Evolutionary conservation across 176 grass and related monocot species (phyloP).

Genomic region (Carex myosuroides): DNA sequence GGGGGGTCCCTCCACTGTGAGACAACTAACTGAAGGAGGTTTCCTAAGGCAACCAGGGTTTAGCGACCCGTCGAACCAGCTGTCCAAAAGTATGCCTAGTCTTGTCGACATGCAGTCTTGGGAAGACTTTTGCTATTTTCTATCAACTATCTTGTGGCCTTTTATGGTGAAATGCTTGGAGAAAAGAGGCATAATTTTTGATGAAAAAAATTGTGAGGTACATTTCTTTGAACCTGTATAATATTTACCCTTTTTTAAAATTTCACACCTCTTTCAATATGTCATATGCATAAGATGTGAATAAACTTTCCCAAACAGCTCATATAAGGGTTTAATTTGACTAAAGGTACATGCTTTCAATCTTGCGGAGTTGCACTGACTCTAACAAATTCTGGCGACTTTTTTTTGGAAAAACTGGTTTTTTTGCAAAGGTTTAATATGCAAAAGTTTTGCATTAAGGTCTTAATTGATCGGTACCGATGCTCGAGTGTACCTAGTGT

Average conservation of each 20-base stretch:
- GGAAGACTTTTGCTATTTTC: conserved; percentile 69
- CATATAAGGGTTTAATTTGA: neutral
- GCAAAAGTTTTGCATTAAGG: neutral
- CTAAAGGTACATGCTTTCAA: neutral
- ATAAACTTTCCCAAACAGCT: neutral
- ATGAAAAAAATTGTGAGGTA: conserved; percentile 78
- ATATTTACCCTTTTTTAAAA: neutral
- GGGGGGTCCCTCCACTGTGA: neutral
- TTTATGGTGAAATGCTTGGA: conserved; percentile 58
- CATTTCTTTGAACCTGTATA: conserved; percentile 1
- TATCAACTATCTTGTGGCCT: conserved; percentile 71
- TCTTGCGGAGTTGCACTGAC: neutral
- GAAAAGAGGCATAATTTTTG: conserved; percentile 53
- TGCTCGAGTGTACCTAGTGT: too few species aligned
- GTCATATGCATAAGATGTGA: neutral
- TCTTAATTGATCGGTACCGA: neutral
- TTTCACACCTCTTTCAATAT: neutral
- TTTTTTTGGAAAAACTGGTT: neutral
- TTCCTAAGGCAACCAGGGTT: conserved; percentile 60
- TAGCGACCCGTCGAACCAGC: conserved; percentile 10
- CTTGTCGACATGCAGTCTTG: conserved; percentile 57
- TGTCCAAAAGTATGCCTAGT: conserved; percentile 30
- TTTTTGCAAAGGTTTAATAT: neutral
- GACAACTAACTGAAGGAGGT: conserved; percentile 55
- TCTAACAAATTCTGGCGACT: neutral